Conservation (phyloP, 805 yeast genomes). For the Wickerhamomyces queroliae region DNA sequence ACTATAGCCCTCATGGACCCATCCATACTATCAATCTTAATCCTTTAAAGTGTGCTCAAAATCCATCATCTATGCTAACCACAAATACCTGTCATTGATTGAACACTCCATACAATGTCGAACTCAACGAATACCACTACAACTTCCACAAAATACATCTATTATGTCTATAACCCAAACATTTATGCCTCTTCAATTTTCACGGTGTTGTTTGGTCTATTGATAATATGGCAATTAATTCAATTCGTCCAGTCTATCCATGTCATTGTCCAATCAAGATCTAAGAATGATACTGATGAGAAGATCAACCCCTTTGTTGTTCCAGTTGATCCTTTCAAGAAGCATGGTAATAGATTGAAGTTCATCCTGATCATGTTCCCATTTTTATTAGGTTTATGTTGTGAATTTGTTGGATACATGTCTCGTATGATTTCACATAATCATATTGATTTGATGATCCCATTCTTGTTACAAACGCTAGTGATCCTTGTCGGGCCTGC, state of each 20-base stretch:
- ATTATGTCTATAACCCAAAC: background rate
- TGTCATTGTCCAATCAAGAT: background rate
- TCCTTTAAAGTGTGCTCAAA: too few species aligned
- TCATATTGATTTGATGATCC: background rate
- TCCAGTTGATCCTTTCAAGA: background rate
- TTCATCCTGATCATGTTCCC: background rate
- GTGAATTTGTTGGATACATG: background rate
- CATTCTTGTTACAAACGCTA: background rate
- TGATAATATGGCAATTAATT: background rate
- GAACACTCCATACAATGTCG: background rate
- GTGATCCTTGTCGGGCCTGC: background rate
- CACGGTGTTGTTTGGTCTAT: background rate
- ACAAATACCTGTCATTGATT: background rate
- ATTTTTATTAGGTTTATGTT: background rate
- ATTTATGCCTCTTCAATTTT: background rate
- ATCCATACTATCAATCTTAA: too few species aligned
- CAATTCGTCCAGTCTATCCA: background rate
- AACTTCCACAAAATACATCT: background rate
- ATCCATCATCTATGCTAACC: too few species aligned
- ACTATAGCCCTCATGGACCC: too few species aligned
- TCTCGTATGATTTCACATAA: background rate
- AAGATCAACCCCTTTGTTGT: background rate
- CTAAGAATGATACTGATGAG: background rate
- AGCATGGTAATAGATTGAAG: background rate
- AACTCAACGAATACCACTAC: background rate